These are phyloP conservation scores for Xylaria palmicola DNA, from an alignment of 495 filamentous ascomycete species.

Conservation along the genomic window DNA sequence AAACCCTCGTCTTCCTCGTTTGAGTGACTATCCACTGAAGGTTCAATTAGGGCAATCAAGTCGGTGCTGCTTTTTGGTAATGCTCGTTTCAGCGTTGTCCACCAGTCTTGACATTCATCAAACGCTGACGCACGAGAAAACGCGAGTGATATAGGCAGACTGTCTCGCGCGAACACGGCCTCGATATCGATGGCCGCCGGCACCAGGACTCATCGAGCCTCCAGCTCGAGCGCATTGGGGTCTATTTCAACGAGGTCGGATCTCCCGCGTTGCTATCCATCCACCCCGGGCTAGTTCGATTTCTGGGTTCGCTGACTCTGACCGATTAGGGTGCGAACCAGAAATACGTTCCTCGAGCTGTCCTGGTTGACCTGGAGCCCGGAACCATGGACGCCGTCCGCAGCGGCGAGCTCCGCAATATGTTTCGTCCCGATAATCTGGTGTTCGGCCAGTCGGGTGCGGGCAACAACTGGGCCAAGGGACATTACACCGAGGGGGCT, in stretches of 20 bases:
- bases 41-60: no score
- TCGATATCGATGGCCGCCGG: slow-evolving; percentile 91
- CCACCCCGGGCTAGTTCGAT: no score
- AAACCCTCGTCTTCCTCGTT: no score
- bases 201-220: slow-evolving; percentile 91
- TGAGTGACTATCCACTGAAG: no score
- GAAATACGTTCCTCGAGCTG: slow-evolving; percentile 97
- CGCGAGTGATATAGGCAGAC: no score
- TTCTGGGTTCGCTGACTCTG: no score
- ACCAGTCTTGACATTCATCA: no score
- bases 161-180: slow-evolving; percentile 95
- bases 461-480: slow-evolving; percentile 99
- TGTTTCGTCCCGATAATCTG: slow-evolving; percentile 99
- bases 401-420: slow-evolving; percentile 92
- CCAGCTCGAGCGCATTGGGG: slow-evolving; percentile 97
- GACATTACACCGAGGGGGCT: slow-evolving; percentile 98
- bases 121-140: no score
- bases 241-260: slow-evolving; percentile 97
- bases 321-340: slow-evolving; percentile 72
- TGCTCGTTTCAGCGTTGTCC: no score
- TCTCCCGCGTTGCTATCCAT: neutral
- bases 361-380: slow-evolving; percentile 95
- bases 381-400: slow-evolving; percentile 97
- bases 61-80: no score
- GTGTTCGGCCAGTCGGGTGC: slow-evolving; percentile 97